phyloP scores from a whole-genome alignment of 108 stramenopile species.

The Cyclostephanos tholiformis region DNA sequence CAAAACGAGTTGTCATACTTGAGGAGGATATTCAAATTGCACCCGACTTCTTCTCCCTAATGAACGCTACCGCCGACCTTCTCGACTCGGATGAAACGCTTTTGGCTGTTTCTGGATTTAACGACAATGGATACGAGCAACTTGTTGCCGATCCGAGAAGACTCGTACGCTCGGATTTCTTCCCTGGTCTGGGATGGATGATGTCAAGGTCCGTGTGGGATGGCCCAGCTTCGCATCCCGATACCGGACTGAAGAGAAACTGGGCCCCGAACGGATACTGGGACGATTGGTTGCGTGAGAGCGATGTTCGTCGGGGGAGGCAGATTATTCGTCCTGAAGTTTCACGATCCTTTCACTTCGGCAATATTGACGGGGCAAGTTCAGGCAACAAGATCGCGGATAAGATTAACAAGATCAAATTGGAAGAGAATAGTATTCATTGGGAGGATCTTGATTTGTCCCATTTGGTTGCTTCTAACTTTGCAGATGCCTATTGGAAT shows the following conservation, averaged over 20 bases:
- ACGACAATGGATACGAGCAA: slow-evolving; percentile 88
- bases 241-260: slow-evolving; percentile 58
- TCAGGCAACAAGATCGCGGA: slow-evolving; percentile 49
- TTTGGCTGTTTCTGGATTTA: slow-evolving; percentile 91
- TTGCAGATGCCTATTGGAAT: slow-evolving; percentile 52
- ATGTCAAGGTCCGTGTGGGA: slow-evolving; percentile 78
- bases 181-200: slow-evolving; percentile 97
- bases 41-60: slow-evolving; percentile 90
- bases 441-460: slow-evolving; percentile 73
- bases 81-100: slow-evolving; percentile 76
- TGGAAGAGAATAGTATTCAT: slow-evolving; percentile 61
- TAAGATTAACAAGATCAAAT: slow-evolving; percentile 53
- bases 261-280: slow-evolving; percentile 84
- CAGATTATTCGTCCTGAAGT: slow-evolving; percentile 86
- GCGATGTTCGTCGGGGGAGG: slow-evolving; percentile 71
- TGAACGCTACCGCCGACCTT: slow-evolving; percentile 78
- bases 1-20: slow-evolving; percentile 79
- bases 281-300: slow-evolving; percentile 97
- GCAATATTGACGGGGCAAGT: slow-evolving; percentile 65
- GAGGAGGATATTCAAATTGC: slow-evolving; percentile 93
- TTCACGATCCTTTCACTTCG: slow-evolving; percentile 90
- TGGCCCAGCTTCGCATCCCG: slow-evolving; percentile 34
- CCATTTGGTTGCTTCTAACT: slow-evolving; percentile 54
- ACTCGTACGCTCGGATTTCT: slow-evolving; percentile 88
- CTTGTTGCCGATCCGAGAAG: slow-evolving; percentile 55